These are phyloP conservation scores for Maudiozyma pseudohumilis DNA, from an alignment of 805 yeast genomes.

Conservation along the genomic window DNA sequence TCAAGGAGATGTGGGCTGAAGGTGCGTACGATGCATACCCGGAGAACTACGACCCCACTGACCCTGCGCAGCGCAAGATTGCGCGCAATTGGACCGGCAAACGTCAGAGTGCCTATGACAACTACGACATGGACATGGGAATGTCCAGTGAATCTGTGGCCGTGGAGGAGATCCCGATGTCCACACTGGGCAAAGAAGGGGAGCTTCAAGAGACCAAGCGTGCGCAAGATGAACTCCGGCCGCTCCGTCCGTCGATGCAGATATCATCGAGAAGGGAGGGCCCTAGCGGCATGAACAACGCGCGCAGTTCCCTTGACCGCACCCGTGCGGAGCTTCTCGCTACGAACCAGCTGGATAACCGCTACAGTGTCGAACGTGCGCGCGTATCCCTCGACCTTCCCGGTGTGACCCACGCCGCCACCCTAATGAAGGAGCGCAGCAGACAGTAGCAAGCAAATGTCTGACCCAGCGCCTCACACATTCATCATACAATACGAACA, in stretches of 20 bases:
- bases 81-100: not conserved
- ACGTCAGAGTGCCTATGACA: not conserved
- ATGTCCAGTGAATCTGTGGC: conserved; percentile 23
- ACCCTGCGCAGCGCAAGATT: conserved; percentile 54
- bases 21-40: conserved; percentile 67
- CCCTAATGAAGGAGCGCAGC: conserved; percentile 1
- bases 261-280: not conserved
- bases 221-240: too few species aligned
- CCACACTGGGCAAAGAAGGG: conserved; percentile 10
- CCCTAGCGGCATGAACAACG: conserved; percentile 6
- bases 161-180: conserved; percentile 34
- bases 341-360: conserved; percentile 29
- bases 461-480: too few species aligned
- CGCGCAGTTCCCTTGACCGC: conserved; percentile 29
- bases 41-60: conserved; percentile 67
- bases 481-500: not conserved
- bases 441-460: too few species aligned
- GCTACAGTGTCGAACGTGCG: conserved; percentile 33
- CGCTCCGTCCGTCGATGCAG: not conserved
- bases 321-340: conserved; percentile 31
- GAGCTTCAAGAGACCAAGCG: conserved; percentile 5
- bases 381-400: conserved; percentile 34
- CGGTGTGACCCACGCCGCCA: conserved; percentile 32
- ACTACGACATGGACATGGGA: not conserved
- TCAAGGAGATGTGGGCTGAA: conserved; percentile 55